phyloP scores from a whole-genome alignment of 139 green algal species.

The Chlamydomonas schloesseri region DNA sequence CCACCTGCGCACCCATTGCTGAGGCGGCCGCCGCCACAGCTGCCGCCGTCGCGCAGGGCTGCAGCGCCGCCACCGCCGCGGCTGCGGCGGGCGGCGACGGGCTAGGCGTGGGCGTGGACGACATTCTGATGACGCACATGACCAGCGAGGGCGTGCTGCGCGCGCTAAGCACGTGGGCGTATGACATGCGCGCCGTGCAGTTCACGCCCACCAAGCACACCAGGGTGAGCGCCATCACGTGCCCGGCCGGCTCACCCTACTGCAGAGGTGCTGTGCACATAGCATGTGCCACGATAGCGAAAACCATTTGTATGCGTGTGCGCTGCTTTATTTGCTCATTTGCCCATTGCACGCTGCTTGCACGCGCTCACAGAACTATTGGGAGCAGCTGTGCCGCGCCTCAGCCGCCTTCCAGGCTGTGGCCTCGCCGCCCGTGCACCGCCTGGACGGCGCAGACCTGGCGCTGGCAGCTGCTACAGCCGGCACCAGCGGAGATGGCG shows the following conservation, averaged over 20 bases:
- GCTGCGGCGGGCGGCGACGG: not conserved
- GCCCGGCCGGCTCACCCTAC: too few relatives aligned
- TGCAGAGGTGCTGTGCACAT: too few relatives aligned
- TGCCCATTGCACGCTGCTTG: too few relatives aligned
- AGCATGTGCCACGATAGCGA: too few relatives aligned
- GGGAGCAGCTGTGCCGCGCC: not conserved
- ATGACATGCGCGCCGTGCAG: not conserved
- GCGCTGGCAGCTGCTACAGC: not conserved
- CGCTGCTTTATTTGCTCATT: too few relatives aligned
- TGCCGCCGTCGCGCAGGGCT: not conserved
- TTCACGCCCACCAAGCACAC: conserved; percentile 27
- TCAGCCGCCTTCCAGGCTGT: too few relatives aligned
- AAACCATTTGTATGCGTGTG: too few relatives aligned
- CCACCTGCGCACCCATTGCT: not conserved
- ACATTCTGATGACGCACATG: conserved; percentile 1
- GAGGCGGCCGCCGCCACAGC: conserved; percentile 10
- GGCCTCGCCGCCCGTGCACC: not conserved
- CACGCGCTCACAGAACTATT: not conserved
- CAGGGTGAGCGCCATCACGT: conserved; percentile 2
- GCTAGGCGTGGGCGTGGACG: not conserved
- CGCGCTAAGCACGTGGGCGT: conserved; percentile 18
- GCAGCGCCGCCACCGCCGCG: not conserved
- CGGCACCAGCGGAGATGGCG: too few relatives aligned
- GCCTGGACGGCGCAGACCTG: conserved; percentile 2
- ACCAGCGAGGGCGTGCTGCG: conserved; percentile 1